Base-by-base conservation (phyloP, 2,329 filamentous ascomycete species). In the Fusarium transvaalense region DNA sequence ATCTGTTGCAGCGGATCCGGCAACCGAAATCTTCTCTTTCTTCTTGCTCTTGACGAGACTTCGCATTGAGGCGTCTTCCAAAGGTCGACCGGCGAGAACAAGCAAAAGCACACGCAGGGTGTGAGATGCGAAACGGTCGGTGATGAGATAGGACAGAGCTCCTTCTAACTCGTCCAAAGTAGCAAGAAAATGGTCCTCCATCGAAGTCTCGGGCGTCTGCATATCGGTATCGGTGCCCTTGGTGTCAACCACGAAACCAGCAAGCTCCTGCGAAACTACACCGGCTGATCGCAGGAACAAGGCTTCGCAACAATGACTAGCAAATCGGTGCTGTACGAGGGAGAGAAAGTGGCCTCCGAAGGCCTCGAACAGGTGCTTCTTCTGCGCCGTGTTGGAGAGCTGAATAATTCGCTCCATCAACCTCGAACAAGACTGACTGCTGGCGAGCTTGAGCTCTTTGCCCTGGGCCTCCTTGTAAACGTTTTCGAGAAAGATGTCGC, bases 281-380 rank as follows among this genome's bases (percentile, higher is more conserved):
- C 92, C 91, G 0, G 94, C 94, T 3, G 92, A 91, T 68, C 92
- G 89, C 48, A 94, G 84, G 78, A 99, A 98, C 32, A 99, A 85
- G 27, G 93, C 93, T 81, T 99, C 96, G 78, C 94, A 97, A 81
- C 95, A 98, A 82, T 99, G 96, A 64, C 94, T 97, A 7, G 96
- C 96, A 75, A 99, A 99, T 19, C 96, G 91, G 81, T 99, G 96
- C 77, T 97, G 94, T 52, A 97, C 90, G 29, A 99, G 86, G 73
- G 94, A 91, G 61, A 95, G 83, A 79, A 98, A 97, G 79, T 98
- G 92, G 34, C 91, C 90, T 21, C 85, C 89, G 78, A 98, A 97
- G 43, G 92, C 93, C 69, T 88, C 87, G 77, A 98, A 98, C 21
- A 99, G 81, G 47, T 86, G 86, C 84, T 97, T 97, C 79, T 97